These are phyloP conservation scores for Calonectria multiphialidica DNA, from an alignment of 2,329 filamentous ascomycete genomes.

Conservation along the genomic window DNA sequence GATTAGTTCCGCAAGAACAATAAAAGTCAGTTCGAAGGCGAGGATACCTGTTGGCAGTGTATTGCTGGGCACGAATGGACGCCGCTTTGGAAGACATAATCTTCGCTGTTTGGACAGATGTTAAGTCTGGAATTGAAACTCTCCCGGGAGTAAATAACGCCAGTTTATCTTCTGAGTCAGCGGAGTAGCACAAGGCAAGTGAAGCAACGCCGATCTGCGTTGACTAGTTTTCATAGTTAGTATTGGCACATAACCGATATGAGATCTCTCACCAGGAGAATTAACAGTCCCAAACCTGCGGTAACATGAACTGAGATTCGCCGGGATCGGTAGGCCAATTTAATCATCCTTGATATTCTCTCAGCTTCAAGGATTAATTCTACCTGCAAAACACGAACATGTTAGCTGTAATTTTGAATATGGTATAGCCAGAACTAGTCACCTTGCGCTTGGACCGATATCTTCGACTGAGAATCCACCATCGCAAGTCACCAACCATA, in stretches of 20 bases:
- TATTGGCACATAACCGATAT: background rate
- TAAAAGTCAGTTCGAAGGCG: rapidly evolving
- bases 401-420: background rate
- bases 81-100: conserved; percentile 41
- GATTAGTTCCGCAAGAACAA: background rate
- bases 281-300: conserved; percentile 31
- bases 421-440: background rate
- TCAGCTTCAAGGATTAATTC: conserved; percentile 38
- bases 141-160: conserved; percentile 49
- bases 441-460: conserved; percentile 55
- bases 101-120: conserved; percentile 47
- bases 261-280: conserved; percentile 21
- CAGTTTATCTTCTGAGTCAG: conserved; percentile 50
- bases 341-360: conserved; percentile 32
- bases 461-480: conserved; percentile 56
- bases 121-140: conserved; percentile 53
- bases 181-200: conserved; percentile 56
- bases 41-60: conserved; percentile 55
- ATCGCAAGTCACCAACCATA: conserved; percentile 58
- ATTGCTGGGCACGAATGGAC: conserved; percentile 49
- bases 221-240: conserved; percentile 38
- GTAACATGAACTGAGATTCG: conserved; percentile 30
- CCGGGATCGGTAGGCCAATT: conserved; percentile 29
- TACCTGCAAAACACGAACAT: conserved; percentile 20
- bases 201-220: conserved; percentile 58